A percentile compares a stretch with the other conserved stretches of the same genome.
These are phyloP conservation scores for Fusarium heterosporum DNA, from an alignment of 2,329 filamentous ascomycete genomes.

Conservation along the genomic window DNA sequence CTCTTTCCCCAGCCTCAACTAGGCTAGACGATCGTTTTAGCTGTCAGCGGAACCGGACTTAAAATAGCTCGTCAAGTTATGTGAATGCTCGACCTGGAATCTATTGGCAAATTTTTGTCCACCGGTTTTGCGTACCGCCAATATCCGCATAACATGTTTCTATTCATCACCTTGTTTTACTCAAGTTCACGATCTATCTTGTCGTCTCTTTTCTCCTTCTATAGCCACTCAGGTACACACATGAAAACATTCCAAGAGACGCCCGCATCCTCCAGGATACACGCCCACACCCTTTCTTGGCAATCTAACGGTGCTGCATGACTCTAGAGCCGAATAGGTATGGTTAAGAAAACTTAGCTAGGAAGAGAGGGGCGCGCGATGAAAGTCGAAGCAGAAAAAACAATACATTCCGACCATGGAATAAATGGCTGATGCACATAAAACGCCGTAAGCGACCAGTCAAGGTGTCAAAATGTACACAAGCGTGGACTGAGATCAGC, in stretches of 20 bases:
- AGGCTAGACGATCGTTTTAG: not conserved
- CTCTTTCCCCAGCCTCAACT: constrained; percentile 23
- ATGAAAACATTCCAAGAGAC: constrained; percentile 29
- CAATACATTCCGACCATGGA: constrained; percentile 20
- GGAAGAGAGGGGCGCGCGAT: constrained; percentile 13
- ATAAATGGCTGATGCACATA: constrained; percentile 36
- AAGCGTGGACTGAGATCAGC: constrained; percentile 5
- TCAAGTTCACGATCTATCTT: constrained; percentile 3
- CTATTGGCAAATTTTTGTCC: constrained; percentile 17
- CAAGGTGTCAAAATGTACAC: constrained; percentile 17
- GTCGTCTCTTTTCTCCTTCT: constrained; percentile 36
- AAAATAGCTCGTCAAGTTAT: constrained; percentile 18
- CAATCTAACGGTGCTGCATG: constrained; percentile 34
- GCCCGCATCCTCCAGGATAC: constrained; percentile 23
- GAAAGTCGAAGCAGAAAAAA: constrained; percentile 12
- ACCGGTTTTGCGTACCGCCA: constrained; percentile 7
- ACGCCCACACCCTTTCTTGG: constrained; percentile 27
- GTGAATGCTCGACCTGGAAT: constrained; percentile 17
- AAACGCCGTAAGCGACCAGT: constrained; percentile 36
- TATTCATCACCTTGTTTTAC: constrained; percentile 14
- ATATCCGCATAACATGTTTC: constrained; percentile 13
- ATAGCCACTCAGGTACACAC: constrained; percentile 18
- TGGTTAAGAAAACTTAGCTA: constrained; percentile 15
- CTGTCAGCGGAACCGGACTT: constrained; percentile 11
- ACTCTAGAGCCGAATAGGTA: constrained; percentile 26